Conservation (phyloP, 192 early-diverging fungal species). For the Endogone sp. region DNA sequence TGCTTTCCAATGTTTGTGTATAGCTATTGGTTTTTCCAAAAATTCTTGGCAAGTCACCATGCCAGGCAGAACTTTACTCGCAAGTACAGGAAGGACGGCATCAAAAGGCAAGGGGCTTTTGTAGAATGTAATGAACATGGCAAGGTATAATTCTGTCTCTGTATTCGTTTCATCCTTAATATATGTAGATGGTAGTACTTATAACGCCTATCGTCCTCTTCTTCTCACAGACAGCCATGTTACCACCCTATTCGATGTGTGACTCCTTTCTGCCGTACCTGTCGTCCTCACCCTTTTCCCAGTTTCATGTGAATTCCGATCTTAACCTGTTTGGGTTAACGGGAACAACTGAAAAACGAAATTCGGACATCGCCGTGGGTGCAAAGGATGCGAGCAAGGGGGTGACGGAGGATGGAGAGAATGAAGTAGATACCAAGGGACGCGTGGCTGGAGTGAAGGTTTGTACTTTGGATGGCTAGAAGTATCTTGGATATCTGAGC, state of each 20-base stretch:
- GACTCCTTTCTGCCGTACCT: constrained; percentile 19
- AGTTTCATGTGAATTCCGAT: constrained; percentile 10
- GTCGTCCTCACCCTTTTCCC: background rate
- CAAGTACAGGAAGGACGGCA: background rate
- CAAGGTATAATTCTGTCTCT: background rate
- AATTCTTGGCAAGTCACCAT: constrained; percentile 40
- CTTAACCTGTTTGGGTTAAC: constrained; percentile 29
- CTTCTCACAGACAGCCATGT: background rate
- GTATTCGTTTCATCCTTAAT: too few species aligned
- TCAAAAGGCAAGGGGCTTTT: background rate
- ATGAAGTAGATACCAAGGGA: constrained; percentile 14
- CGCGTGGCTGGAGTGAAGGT: constrained; percentile 27
- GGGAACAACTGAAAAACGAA: constrained; percentile 6
- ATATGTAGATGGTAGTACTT: too few species aligned
- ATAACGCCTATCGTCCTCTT: too few species aligned
- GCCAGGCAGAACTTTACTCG: constrained; percentile 33
- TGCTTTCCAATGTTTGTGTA: too few species aligned
- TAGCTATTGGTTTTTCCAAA: constrained; percentile 44
- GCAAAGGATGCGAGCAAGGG: background rate
- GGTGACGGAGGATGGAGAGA: background rate
- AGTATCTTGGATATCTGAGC: background rate
- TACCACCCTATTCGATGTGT: constrained; percentile 10
- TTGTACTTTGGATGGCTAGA: background rate
- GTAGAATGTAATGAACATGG: background rate
- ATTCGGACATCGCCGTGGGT: background rate